These are phyloP conservation scores for Aspergillus steynii DNA, from an alignment of 495 filamentous ascomycete genomes.

Conservation along the genomic window DNA sequence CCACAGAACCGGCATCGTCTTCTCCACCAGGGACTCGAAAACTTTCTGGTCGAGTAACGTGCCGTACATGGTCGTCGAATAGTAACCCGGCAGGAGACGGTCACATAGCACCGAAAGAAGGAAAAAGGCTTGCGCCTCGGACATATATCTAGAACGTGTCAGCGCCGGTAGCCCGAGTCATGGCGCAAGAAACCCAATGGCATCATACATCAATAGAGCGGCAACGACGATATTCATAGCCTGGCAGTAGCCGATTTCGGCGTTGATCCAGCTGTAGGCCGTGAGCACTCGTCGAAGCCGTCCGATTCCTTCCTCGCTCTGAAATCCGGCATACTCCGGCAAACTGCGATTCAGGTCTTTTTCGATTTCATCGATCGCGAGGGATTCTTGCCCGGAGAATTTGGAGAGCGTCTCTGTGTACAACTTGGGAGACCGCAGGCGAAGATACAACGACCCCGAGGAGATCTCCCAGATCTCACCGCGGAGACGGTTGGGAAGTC, in stretches of 20 bases:
- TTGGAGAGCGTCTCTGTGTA: conserved; percentile 83
- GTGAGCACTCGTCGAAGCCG: conserved; percentile 86
- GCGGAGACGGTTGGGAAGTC: conserved; percentile 86
- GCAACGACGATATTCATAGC: conserved; percentile 99
- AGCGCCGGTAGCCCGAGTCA: conserved; percentile 19
- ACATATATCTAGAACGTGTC: conserved; percentile 72
- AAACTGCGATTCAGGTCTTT: conserved; percentile 96
- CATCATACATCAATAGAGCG: conserved; percentile 76
- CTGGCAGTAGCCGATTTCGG: conserved; percentile 96
- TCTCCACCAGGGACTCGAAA: conserved; percentile 95
- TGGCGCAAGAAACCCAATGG: conserved; percentile 3
- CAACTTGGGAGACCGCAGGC: conserved; percentile 79
- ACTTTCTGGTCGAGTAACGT: conserved; percentile 95
- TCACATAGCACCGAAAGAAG: conserved; percentile 90
- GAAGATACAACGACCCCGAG: conserved; percentile 84
- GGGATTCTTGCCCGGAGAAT: conserved; percentile 76
- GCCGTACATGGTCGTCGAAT: conserved; percentile 98
- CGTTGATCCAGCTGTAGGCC: conserved; percentile 94
- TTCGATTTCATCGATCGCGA: conserved; percentile 98
- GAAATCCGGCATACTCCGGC: conserved; percentile 95
- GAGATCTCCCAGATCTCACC: conserved; percentile 97
- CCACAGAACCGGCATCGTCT: conserved; percentile 98
- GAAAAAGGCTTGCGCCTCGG: conserved; percentile 93
- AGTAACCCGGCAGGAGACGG: conserved; percentile 91
- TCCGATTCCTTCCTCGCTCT: conserved; percentile 93